phyloP scores from a whole-genome alignment of 805 yeast species.

The Kuraishia piskuri region DNA sequence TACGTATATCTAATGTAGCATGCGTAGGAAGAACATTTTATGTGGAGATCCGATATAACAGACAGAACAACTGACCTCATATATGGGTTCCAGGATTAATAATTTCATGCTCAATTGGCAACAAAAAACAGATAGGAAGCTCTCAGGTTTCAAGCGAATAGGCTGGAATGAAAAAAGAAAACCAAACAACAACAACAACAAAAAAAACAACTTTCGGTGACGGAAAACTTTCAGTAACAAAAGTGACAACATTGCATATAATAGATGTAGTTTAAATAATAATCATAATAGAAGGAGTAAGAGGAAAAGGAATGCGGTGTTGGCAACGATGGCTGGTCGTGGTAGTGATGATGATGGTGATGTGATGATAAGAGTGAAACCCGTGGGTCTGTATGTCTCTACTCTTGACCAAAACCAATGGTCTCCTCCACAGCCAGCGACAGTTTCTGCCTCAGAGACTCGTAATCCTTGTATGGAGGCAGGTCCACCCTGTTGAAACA shows the following conservation, averaged over 20 bases:
- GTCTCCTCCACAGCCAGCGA: constrained; percentile 98
- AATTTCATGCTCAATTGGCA: background rate
- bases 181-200: background rate
- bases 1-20: too few species aligned
- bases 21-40: background rate
- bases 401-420: constrained; percentile 98
- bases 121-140: too few species aligned
- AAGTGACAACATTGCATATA: background rate
- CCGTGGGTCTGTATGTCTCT: too few species aligned
- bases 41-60: background rate
- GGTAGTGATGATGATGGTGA: background rate
- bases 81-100: background rate
- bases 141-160: background rate
- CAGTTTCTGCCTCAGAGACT: constrained; percentile 77
- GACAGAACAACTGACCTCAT: background rate
- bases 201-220: too few species aligned
- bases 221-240: background rate
- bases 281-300: background rate
- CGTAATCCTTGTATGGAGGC: constrained; percentile 87
- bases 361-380: too few species aligned
- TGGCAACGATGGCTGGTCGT: too few species aligned
- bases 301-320: background rate
- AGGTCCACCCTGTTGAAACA: constrained; percentile 98
- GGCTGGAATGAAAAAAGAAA: background rate
- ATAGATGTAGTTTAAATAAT: too few species aligned